Percentiles rank a stretch among this genome's conserved stretches.
Evolutionary conservation across 129 eudicot genomes (phyloP).

Genomic region (Pulicaria dysenterica): DNA sequence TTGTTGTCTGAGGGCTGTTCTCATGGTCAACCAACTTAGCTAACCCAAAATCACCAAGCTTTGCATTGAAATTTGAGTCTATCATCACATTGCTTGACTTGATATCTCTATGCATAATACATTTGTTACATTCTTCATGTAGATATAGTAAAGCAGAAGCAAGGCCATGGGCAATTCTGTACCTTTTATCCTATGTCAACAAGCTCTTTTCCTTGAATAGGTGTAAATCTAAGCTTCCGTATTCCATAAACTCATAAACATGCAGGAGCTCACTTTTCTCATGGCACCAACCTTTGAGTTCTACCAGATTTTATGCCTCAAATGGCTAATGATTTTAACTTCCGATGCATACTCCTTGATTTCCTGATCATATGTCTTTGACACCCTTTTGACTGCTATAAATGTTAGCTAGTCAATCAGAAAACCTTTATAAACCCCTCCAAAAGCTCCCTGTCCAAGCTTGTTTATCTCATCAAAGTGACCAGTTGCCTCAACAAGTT

Average conservation of each 20-base stretch:
- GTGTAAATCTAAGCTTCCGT: slow-evolving; percentile 48
- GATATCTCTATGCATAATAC: slow-evolving; percentile 47
- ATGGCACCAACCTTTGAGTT: slow-evolving; percentile 59
- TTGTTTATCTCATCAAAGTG: slow-evolving; percentile 41
- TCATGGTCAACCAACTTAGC: slow-evolving; percentile 48
- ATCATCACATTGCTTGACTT: slow-evolving; percentile 45
- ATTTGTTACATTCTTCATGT: slow-evolving; percentile 50
- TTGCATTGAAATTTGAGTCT: slow-evolving; percentile 36
- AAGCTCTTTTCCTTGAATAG: slow-evolving; percentile 35
- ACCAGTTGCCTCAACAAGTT: slow-evolving; percentile 32
- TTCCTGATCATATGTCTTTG: slow-evolving; percentile 42
- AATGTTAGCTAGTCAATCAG: slow-evolving; percentile 14
- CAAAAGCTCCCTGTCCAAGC: slow-evolving; percentile 61
- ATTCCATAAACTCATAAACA: slow-evolving; percentile 44
- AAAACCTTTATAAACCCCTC: slow-evolving; percentile 42
- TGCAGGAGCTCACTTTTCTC: slow-evolving; percentile 38
- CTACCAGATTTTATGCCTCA: slow-evolving; percentile 52
- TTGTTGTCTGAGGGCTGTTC: slow-evolving; percentile 35
- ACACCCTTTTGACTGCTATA: slow-evolving; percentile 43
- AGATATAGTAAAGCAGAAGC: slow-evolving; percentile 48
- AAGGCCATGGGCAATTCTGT: slow-evolving; percentile 40
- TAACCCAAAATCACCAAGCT: slow-evolving; percentile 49
- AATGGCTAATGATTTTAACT: slow-evolving; percentile 48
- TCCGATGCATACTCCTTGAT: slow-evolving; percentile 48
- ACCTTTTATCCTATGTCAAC: slow-evolving; percentile 43